A percentile compares a stretch with the other conserved stretches of the same genome.
These are phyloP conservation scores for Talaromyces verruculosus DNA, from an alignment of 2,329 filamentous ascomycete species.

Conservation along the genomic window DNA sequence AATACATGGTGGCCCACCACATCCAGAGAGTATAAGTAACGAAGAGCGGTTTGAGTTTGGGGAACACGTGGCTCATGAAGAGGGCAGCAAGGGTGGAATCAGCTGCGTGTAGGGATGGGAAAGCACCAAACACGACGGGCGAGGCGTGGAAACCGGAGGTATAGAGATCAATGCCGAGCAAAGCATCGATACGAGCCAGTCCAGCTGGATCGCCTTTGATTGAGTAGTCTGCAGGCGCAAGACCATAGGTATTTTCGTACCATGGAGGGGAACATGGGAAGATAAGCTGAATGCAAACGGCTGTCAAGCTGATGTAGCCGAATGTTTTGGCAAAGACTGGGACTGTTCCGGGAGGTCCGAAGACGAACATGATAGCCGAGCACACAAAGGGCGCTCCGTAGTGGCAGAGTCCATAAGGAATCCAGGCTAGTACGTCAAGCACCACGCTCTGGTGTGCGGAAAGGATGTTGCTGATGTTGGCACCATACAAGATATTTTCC, in stretches of 20 bases:
- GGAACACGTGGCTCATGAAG: conserved; percentile 92
- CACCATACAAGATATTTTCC: conserved; percentile 94
- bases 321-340: conserved; percentile 84
- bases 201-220: conserved; percentile 88
- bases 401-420: conserved; percentile 89
- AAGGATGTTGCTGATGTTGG: conserved; percentile 92
- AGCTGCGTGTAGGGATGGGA: conserved; percentile 87
- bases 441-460: conserved; percentile 82
- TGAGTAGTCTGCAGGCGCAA: conserved; percentile 87
- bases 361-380: conserved; percentile 79
- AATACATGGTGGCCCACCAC: conserved; percentile 98
- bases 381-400: conserved; percentile 82
- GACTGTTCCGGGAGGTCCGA: conserved; percentile 79
- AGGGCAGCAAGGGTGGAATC: conserved; percentile 86
- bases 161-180: conserved; percentile 91
- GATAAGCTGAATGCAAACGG: conserved; percentile 81
- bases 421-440: conserved; percentile 85
- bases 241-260: conserved; percentile 92
- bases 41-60: conserved; percentile 75
- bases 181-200: conserved; percentile 79
- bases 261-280: conserved; percentile 95
- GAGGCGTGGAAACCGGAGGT: conserved; percentile 88
- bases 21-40: conserved; percentile 86
- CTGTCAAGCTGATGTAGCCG: conserved; percentile 87
- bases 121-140: conserved; percentile 89